These are phyloP conservation scores for Dioszegia hungarica DNA, from an alignment of 768 basidiomycete genomes.

Conservation along the genomic window DNA sequence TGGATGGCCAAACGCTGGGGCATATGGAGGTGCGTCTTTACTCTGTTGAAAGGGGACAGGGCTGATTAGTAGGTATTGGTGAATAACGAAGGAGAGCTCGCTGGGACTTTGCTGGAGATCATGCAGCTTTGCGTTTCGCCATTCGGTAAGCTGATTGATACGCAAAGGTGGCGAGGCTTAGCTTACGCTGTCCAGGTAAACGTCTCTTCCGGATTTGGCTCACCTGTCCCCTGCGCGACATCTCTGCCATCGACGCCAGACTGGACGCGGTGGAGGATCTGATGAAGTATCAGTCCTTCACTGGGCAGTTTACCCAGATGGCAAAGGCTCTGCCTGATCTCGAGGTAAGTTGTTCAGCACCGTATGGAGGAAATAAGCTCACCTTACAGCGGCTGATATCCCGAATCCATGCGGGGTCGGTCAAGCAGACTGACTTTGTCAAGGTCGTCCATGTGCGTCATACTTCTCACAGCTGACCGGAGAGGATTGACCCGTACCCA, in stretches of 20 bases:
- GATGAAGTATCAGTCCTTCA: slow-evolving; percentile 71
- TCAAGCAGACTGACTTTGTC: slow-evolving; percentile 79
- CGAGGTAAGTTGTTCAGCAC: slow-evolving; percentile 27
- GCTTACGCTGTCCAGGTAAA: slow-evolving; percentile 60
- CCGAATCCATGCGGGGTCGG: slow-evolving; percentile 87
- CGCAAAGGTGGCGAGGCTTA: neutral
- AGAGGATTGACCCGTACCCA: no score
- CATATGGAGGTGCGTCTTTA: slow-evolving; percentile 72
- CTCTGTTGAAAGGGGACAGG: neutral
- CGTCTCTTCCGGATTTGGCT: slow-evolving; percentile 95
- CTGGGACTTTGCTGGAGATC: slow-evolving; percentile 79
- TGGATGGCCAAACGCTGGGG: slow-evolving; percentile 92
- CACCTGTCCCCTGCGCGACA: slow-evolving; percentile 79
- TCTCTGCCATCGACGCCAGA: slow-evolving; percentile 82
- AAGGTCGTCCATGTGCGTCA: slow-evolving; percentile 67
- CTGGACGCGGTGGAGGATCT: slow-evolving; percentile 93
- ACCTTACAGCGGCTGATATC: slow-evolving; percentile 75
- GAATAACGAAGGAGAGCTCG: slow-evolving; percentile 89
- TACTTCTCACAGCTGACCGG: neutral
- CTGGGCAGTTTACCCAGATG: slow-evolving; percentile 66
- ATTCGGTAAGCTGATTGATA: slow-evolving; percentile 60
- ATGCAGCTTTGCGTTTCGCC: slow-evolving; percentile 82
- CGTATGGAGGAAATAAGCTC: slow-evolving; percentile 7
- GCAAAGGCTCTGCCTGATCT: slow-evolving; percentile 77
- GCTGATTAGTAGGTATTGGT: slow-evolving; percentile 59